Base-by-base conservation (phyloP, 1,284 basidiomycete genomes). In the Heterobasidion parviporum region DNA sequence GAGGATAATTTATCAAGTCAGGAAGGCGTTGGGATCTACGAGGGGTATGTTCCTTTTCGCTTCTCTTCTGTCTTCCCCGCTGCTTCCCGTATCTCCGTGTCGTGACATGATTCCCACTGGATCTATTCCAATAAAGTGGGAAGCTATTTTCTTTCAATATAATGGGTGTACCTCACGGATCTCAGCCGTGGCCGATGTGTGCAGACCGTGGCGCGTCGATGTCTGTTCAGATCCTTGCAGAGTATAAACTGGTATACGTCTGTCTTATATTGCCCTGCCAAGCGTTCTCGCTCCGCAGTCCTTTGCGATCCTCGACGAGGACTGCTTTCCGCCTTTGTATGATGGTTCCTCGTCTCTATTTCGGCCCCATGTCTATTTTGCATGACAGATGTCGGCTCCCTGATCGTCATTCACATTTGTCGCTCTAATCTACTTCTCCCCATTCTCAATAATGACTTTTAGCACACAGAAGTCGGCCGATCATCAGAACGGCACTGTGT, bases 11-110 rank as follows among this genome's bases (percentile, higher is more conserved):
- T 90, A 3, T 76, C 82, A 3, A 82, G 78, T 41, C 91, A 92
- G 68, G 87, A 92, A 49, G 74, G 73, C 48, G 86, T 96, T 5
- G 94, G 94, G 1, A 84, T 97, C 57, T 97, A 97, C 66, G 88
- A 94, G 64, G 91, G 90, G 93, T 94, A 68, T 63, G 85, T 72
- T 14, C 61, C 14, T 44, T 33, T 50, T 44, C 32, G 50, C 38
- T 53, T 12, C 36, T 34, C 16, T 58, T 56, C 61, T 53, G 56
- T 58, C 47, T 59, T 54, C 56, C 58, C 50, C 54, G 58, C 55
- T 61, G 53, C 57, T 58, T 45, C 57, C 54, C 56, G 38, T n/a
- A 12, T 41, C n/a, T 41, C 12, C 38, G 38, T 41, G 38, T 41
- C n/a, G 12, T 41, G 38, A n/a, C 38, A 41, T n/a, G n/a, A 10